A percentile compares a stretch with the other conserved stretches of the same genome.
These are phyloP conservation scores for Pezicula neosporulosa DNA, from an alignment of 2,329 filamentous ascomycete species.

Conservation along the genomic window DNA sequence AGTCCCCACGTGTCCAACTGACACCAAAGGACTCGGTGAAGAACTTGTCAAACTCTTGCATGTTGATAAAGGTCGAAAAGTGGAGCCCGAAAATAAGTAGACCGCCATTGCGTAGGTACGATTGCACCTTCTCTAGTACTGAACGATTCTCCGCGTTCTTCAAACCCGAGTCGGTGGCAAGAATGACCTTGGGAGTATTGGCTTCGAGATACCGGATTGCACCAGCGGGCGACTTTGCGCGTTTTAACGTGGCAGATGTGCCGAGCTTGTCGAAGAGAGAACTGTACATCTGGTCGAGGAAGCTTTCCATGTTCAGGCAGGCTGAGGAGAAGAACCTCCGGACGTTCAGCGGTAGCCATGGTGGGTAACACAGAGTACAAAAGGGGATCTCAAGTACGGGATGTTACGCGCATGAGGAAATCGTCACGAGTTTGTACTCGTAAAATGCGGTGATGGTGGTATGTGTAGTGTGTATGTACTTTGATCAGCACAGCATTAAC, in stretches of 20 bases:
- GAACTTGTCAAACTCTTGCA: constrained; percentile 17
- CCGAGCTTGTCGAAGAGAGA: constrained; percentile 12
- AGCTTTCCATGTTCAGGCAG: constrained; percentile 8
- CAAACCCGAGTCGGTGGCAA: constrained; percentile 24
- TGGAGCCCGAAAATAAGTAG: constrained; percentile 22
- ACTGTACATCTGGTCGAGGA: constrained; percentile 12
- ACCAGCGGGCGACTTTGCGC: constrained; percentile 9
- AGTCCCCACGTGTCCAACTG: constrained; percentile 20
- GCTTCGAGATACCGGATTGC: constrained; percentile 16
- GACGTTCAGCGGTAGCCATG: neutral
- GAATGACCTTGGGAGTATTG: constrained; percentile 19
- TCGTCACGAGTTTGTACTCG: too few relatives aligned
- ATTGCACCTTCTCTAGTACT: constrained; percentile 17
- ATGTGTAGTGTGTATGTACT: too few relatives aligned
- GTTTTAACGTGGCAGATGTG: constrained; percentile 9
- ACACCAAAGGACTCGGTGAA: constrained; percentile 19
- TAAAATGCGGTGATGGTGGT: too few relatives aligned
- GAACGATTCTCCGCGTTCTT: constrained; percentile 10
- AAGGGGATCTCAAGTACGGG: too few relatives aligned
- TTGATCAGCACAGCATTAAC: too few relatives aligned
- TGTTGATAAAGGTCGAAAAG: constrained; percentile 19
- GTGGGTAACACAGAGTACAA: neutral
- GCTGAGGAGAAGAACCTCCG: constrained; percentile 16
- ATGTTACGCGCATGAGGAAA: too few relatives aligned
- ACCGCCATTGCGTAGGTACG: constrained; percentile 23